phyloP scores from a whole-genome alignment of 352 stramenopile species.

The Phytophthora capsici region DNA sequence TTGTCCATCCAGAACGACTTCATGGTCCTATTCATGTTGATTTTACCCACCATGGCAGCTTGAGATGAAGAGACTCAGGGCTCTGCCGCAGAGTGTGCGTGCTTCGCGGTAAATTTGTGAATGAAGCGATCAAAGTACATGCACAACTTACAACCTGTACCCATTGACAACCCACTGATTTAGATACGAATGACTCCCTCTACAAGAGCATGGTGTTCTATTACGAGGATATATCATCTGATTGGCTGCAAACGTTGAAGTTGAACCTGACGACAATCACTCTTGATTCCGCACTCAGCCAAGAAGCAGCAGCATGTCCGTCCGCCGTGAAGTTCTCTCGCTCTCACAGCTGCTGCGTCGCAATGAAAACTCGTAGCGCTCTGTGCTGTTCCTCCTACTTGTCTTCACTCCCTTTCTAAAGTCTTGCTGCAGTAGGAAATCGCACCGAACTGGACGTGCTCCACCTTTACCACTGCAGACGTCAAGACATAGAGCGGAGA shows the following conservation, averaged over 20 bases:
- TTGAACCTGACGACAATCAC: constrained; percentile 35
- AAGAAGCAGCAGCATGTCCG: constrained; percentile 44
- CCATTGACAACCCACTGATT: constrained; percentile 3
- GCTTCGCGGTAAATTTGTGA: not conserved
- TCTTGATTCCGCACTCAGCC: constrained; percentile 37
- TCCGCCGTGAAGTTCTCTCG: constrained; percentile 73
- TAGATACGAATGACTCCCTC: not conserved
- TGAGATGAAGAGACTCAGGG: no score
- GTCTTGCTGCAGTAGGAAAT: constrained; percentile 8
- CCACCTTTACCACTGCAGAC: constrained; percentile 33
- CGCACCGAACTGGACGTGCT: constrained; percentile 8
- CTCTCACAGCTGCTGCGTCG: constrained; percentile 75
- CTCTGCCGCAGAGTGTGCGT: no score
- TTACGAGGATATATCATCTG: constrained; percentile 1
- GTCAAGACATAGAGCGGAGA: constrained; percentile 20
- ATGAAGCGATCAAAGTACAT: not conserved
- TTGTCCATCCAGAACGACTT: constrained; percentile 42
- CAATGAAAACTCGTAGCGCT: constrained; percentile 42
- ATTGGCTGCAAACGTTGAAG: constrained; percentile 34
- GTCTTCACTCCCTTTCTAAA: constrained; percentile 3
- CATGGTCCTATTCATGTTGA: constrained; percentile 33
- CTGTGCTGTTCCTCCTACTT: not conserved
- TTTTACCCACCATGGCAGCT: constrained; percentile 2
- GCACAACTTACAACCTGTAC: constrained; percentile 13
- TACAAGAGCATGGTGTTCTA: constrained; percentile 3